A percentile compares a stretch with the other conserved stretches of the same genome.
phyloP scores from a whole-genome alignment of 345 rosid genomes.

The Xanthoceras sorbifolium region DNA sequence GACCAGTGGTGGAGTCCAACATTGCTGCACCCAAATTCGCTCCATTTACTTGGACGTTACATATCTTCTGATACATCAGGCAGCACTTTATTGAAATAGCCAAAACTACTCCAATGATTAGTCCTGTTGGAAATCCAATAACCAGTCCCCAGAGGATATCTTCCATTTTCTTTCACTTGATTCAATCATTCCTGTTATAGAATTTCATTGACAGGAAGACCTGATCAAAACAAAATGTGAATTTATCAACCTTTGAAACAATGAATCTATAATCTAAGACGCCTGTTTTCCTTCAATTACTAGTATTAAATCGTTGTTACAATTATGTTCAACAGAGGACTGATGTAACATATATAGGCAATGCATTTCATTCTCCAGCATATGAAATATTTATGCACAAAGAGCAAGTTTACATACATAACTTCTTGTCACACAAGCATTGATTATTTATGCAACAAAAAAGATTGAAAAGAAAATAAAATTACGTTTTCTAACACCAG shows the following conservation, averaged over 20 bases:
- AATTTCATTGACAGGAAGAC: no score
- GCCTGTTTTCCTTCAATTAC: no score
- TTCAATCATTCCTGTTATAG: not conserved
- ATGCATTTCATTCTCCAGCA: no score
- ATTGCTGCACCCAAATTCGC: conserved; percentile 60
- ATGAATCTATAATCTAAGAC: not conserved
- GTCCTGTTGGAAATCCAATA: conserved; percentile 82
- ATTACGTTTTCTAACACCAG: no score
- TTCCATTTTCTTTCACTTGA: not conserved
- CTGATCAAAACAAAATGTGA: not conserved
- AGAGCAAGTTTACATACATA: no score
- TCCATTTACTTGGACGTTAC: conserved; percentile 64
- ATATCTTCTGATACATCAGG: conserved; percentile 60
- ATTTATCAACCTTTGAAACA: not conserved
- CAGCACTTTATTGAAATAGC: conserved; percentile 63
- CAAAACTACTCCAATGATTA: conserved; percentile 83
- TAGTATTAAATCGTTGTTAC: no score
- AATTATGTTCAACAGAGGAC: no score
- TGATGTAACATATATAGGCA: no score
- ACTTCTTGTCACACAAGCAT: no score
- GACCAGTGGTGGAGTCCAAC: conserved; percentile 81
- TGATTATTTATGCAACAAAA: no score
- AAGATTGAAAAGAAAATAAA: no score
- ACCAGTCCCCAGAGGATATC: conserved; percentile 49
- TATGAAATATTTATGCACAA: no score